phyloP scores from a whole-genome alignment of 2,329 filamentous ascomycete genomes.

The Claviceps monticola region DNA sequence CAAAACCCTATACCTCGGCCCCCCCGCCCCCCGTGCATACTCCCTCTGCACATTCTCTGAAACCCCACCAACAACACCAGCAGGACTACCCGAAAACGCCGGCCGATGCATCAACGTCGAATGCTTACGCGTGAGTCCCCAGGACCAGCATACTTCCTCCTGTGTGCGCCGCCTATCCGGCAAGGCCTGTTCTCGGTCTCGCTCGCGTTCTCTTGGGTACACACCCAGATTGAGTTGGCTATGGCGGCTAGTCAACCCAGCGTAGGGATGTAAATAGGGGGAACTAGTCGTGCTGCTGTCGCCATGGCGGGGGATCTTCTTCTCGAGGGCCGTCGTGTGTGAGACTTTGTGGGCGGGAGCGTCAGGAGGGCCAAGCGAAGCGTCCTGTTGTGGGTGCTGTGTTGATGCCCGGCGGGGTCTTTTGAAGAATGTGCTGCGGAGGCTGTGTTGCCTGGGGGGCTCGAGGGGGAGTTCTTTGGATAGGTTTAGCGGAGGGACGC shows the following conservation, averaged over 20 bases:
- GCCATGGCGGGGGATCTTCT: background rate
- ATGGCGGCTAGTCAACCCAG: background rate
- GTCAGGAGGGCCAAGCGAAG: background rate
- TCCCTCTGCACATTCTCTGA: no score
- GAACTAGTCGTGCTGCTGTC: background rate
- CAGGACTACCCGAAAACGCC: slow-evolving; percentile 1
- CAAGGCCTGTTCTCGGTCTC: background rate
- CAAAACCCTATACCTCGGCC: slow-evolving; percentile 34
- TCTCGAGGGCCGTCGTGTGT: background rate
- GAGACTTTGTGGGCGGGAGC: background rate
- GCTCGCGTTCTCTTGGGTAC: background rate
- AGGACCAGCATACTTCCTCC: no score
- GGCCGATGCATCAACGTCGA: slow-evolving; percentile 5
- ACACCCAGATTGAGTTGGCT: background rate
- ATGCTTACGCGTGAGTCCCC: slow-evolving; percentile 2
- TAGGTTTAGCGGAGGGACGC: slow-evolving; percentile 3
- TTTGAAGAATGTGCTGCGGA: slow-evolving; percentile 4
- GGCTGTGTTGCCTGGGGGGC: slow-evolving; percentile 7
- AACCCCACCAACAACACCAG: no score
- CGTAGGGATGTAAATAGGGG: background rate
- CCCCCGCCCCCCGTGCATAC: background rate
- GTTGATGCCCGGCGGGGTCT: background rate
- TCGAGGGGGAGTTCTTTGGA: slow-evolving; percentile 8
- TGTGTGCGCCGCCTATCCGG: no score
- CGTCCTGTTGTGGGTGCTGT: background rate